These are phyloP conservation scores for Hypoxylon sp. DNA, from an alignment of 2,329 filamentous ascomycete genomes.

Conservation along the genomic window DNA sequence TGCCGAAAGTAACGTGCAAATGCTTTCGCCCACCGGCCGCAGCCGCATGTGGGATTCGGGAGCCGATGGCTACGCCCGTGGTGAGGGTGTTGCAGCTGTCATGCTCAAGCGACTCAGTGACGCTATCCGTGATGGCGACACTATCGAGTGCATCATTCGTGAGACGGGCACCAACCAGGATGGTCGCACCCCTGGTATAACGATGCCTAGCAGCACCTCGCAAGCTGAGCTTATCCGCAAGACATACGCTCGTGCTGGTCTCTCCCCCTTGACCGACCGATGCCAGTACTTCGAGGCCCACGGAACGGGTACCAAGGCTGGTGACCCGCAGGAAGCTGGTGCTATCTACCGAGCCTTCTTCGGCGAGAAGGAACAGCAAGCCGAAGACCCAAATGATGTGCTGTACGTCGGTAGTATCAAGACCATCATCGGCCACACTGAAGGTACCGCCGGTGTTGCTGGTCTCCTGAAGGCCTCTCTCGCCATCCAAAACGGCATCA, in stretches of 20 bases:
- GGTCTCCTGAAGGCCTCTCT: conserved; percentile 32
- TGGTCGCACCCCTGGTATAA: conserved; percentile 43
- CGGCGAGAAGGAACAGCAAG: conserved; percentile 1
- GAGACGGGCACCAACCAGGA: conserved; percentile 35
- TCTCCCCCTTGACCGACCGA: conserved; percentile 33
- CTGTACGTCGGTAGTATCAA: conserved; percentile 36
- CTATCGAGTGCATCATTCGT: conserved; percentile 41
- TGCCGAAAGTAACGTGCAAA: conserved; percentile 46
- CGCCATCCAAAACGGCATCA: conserved; percentile 19
- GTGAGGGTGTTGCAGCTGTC: conserved; percentile 51
- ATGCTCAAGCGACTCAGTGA: conserved; percentile 61
- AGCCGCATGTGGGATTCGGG: conserved; percentile 44
- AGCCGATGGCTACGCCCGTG: conserved; percentile 48
- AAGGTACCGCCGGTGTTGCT: conserved; percentile 35
- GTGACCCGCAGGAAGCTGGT: conserved; percentile 48
- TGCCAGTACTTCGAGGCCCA: conserved; percentile 50
- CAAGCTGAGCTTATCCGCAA: conserved; percentile 45
- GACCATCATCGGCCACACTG: conserved; percentile 37
- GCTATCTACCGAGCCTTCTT: conserved; percentile 44
- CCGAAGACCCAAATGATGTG: conserved; percentile 3
- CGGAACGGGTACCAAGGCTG: conserved; percentile 48
- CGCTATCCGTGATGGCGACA: conserved; percentile 55
- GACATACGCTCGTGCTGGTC: conserved; percentile 40
- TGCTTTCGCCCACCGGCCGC: conserved; percentile 47
- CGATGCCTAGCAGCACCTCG: conserved; percentile 39